Evolutionary conservation across 768 basidiomycete genomes (phyloP).

Genomic region (Boletus sensibilis): DNA sequence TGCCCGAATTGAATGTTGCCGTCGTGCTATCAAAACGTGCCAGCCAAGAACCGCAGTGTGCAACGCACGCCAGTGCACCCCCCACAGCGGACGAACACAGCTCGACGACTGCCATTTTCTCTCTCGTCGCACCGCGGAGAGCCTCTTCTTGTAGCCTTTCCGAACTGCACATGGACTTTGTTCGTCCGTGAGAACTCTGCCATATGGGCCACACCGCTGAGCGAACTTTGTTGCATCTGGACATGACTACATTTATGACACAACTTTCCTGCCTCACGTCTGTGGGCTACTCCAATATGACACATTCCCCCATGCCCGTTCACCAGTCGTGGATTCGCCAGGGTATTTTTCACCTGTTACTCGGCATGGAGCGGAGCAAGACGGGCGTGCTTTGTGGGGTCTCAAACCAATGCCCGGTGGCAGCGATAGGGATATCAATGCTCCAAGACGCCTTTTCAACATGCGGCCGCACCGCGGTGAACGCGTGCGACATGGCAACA

Average conservation of each 20-base stretch:
- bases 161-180: background rate
- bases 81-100: background rate
- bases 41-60: conserved; percentile 4
- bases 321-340: conserved; percentile 14
- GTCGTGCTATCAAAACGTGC: conserved; percentile 21
- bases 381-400: background rate
- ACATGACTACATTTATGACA: conserved; percentile 8
- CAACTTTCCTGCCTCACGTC: conserved; percentile 3
- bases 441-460: conserved; percentile 4
- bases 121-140: conserved; percentile 3
- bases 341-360: background rate
- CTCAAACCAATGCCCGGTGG: background rate
- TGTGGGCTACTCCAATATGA: background rate
- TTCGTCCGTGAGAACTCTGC: conserved; percentile 14
- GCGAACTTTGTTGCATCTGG: background rate
- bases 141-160: background rate
- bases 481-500: conserved; percentile 9
- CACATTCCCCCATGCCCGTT: background rate
- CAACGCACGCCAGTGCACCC: conserved; percentile 3
- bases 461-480: conserved; percentile 23
- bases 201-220: background rate
- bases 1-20: background rate
- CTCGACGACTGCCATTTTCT: conserved; percentile 12
- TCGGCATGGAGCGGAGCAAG: background rate
- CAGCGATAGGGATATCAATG: background rate